These are phyloP conservation scores for Mortierella sp. DNA, from an alignment of 371 early-diverging fungal species.

Conservation along the genomic window DNA sequence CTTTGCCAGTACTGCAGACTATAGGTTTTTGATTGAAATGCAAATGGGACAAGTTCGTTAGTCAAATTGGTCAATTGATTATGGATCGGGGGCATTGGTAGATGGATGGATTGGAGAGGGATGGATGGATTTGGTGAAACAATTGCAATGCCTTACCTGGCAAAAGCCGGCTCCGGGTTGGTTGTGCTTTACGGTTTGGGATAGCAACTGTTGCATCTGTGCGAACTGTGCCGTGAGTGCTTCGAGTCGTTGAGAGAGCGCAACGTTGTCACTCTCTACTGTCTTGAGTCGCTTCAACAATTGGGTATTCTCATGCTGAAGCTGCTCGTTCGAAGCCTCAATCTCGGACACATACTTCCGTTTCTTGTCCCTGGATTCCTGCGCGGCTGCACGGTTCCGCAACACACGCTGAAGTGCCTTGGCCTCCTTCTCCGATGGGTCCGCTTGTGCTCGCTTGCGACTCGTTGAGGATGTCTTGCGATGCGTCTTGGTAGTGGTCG, in stretches of 20 bases:
- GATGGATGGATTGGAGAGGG: constrained; percentile 8
- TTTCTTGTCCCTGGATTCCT: constrained; percentile 90
- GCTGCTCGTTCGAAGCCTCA: constrained; percentile 73
- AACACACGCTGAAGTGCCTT: constrained; percentile 74
- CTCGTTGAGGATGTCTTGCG: constrained; percentile 25
- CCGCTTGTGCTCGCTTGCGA: constrained; percentile 51
- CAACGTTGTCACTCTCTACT: constrained; percentile 70
- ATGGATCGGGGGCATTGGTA: constrained; percentile 5
- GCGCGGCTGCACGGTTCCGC: constrained; percentile 92
- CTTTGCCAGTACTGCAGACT: constrained; percentile 58
- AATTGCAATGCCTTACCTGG: too few relatives aligned
- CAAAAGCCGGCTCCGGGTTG: constrained; percentile 55
- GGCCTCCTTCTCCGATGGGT: constrained; percentile 63
- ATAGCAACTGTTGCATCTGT: constrained; percentile 60
- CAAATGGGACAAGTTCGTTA: neutral
- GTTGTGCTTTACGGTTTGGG: constrained; percentile 53
- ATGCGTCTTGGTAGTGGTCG: constrained; percentile 10
- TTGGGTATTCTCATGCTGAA: constrained; percentile 72
- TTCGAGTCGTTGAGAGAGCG: constrained; percentile 69
- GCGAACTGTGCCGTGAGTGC: constrained; percentile 65
- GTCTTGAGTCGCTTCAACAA: constrained; percentile 68
- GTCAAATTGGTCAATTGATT: neutral
- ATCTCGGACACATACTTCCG: constrained; percentile 81
- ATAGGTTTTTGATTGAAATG: neutral
- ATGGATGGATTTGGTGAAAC: constrained; percentile 1